Evolutionary conservation across 1,139 yeast genomes (phyloP), one percentile per base, ranked within the genome.

Genomic region (Nematodospora anomalae): DNA sequence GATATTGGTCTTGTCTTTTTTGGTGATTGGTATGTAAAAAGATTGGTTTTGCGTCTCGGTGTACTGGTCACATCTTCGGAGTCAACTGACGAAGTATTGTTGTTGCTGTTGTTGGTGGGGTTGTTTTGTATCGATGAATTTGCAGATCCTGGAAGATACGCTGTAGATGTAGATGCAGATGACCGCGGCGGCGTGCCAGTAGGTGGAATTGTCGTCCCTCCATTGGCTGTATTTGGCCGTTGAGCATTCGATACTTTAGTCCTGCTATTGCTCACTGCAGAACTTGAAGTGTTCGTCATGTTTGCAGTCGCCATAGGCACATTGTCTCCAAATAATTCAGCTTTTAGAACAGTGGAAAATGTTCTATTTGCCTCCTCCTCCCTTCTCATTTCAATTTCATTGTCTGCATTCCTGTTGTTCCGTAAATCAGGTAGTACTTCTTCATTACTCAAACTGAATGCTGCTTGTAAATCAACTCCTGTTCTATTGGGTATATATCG

Each of bases 251-350:
- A 13, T 24, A 23, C 16, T 30, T 41, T 41, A 5, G 34, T 28
- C 21, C 38, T 33, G 12, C 31, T 27, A 35, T 31, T 40, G 26
- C 26, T 34, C 11, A 12, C 30, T 5, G 26, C 30, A 7, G 12
- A 24, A 12, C 28, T 35, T 3, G 42, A 21, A 13, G 29, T 29
- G 20, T 31, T 38, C 2, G 60, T 42, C 30, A 63, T 50, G 37
- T 59, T 60, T 2, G 70, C 67, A 1, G 76, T 60, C 3, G 79
- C 76, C 60, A 71, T 67, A 2, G 89, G 88, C 2, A 84, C 80
- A 42, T 84, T 78, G 52, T 84, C 94, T 6, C 97, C 97, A 67
- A 92, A 92, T 28, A 92, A 65, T 57, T 92, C 99, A 21, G 95
- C 88, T 51, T 87, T 85, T 28, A 92, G 63, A 4, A 94, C 84